Base-by-base conservation (phyloP, 2,329 filamentous ascomycete genomes). In the Diaporthe capsici region DNA sequence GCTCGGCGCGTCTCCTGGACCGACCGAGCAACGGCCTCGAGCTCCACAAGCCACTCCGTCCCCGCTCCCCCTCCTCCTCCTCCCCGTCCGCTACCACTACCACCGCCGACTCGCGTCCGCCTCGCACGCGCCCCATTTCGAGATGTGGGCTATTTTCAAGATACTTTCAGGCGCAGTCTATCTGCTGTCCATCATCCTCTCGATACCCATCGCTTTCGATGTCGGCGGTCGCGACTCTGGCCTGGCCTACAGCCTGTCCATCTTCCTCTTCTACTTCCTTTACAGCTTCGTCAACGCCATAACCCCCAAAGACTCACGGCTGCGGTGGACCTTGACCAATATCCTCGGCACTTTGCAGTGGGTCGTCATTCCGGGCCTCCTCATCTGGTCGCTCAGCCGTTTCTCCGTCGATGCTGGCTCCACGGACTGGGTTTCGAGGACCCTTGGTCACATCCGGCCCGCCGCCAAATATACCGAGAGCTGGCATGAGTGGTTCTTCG, bases 141-240 rank as follows among this genome's bases (percentile, higher is more conserved):
- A 71, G 49, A 98, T 98, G 94, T 95, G 93, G 89, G 90, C 89
- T 93, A 89, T 96, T 85, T 92, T 96, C 85, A 93, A 93, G 83
- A 90, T 93, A 84, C 83, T 96, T 80, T 95, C 95, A 82, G 95
- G 95, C 86, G 89, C 93, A 83, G 86, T 95, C 85, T 98, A 98
- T 87, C 92, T 98, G 81, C 90, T 96, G 85, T 94, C 94, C 86
- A 95, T 98, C 84, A 92, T 98, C 82, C 94, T 98, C 83, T 98
- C 95, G 77, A 97, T 99, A 83, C 97, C 97, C 77, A 93, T 99
- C 83, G 95, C 96, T 81, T 98, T 98, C 87, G 97, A 99, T 91
- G 96, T 98, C 82, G 97, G 97, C 83, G 97, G 97, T 77, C 93
- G 95, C 81, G 96, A 97, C 81, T 98, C 95, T 82, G 97, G 97